Conservation (phyloP, 495 filamentous ascomycete genomes). For the Letharia columbiana region DNA sequence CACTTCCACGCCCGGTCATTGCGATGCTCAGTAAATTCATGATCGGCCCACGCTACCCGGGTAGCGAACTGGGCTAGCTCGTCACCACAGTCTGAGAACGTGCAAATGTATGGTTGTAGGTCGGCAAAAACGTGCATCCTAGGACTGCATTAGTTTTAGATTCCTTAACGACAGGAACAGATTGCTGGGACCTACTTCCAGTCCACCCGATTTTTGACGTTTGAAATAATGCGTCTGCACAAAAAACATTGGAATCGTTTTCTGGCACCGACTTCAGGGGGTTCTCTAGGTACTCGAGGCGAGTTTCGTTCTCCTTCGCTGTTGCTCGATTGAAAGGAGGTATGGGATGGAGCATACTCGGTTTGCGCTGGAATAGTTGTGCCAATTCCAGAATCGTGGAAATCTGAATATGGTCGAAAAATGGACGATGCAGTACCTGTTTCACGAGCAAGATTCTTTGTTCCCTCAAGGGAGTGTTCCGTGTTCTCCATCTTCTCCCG, state of each 20-base stretch:
- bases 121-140: slow-evolving; percentile 15
- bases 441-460: too few relatives aligned
- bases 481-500: neutral
- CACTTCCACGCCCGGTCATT: neutral
- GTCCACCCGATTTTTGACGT: neutral
- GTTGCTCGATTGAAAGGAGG: slow-evolving; percentile 16
- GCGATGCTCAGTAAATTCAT: slow-evolving; percentile 19
- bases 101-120: slow-evolving; percentile 32
- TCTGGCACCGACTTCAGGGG: neutral
- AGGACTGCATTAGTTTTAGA: neutral
- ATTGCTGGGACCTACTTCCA: neutral
- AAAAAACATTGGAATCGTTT: neutral
- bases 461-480: too few relatives aligned
- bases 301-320: slow-evolving; percentile 4
- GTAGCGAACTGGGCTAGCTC: slow-evolving; percentile 24
- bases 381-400: slow-evolving; percentile 22
- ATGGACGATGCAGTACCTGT: neutral
- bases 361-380: slow-evolving; percentile 11
- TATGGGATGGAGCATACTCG: slow-evolving; percentile 15
- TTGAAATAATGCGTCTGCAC: neutral
- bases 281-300: slow-evolving; percentile 16
- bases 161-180: neutral
- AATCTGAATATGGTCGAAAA: slow-evolving; percentile 16
- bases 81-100: slow-evolving; percentile 25
- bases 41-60: slow-evolving; percentile 26